Evolutionary conservation across 441 rosid genomes (phyloP), one percentile per base, ranked within the genome.

Genomic region (Melastoma candidum): DNA sequence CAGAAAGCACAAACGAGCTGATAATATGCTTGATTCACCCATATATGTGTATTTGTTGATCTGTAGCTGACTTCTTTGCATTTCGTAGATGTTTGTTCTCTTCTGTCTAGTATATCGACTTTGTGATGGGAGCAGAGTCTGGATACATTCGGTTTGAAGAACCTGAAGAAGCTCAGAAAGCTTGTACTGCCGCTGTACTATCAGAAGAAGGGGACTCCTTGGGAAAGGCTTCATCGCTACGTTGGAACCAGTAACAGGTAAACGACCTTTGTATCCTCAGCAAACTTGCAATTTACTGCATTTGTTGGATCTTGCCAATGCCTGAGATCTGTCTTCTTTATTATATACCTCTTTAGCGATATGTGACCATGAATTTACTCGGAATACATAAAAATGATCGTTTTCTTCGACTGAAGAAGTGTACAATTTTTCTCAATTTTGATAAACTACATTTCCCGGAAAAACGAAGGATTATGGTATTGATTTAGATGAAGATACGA

Each of bases 201-300:
- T 79, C 97, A 53, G 67, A 79, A 68, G 93, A 84, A 75, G 96
- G 81, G 98, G 97, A 47, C 64, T 93, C 51, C 10, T 61, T 0
- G 93, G 89, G 72, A 93, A 93, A 73, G 89, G 86, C 66, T 89
- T 72, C 41, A 51, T 82, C 41, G 95, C 81, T 44, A 68, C 68
- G 14, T 67, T 93, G 60, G 99, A 93, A 67, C 96, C 99, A n/a
- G 71, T 93, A 46, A 68, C 88, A 11, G 98, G 98, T 93, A 66
- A 11, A 77, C 52, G 44, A 2, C 57, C 8, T 4, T 6, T 36
- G 7, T 36, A 0, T 2, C 8, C 7, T 36, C 6, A 36, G 41
- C 41, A 36, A 36, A 36, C 41, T 9, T 4, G 17, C 46, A 46
- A 26, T 17, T 17, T 17, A 17, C 22, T 17, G 22, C 22, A 17